A percentile compares a stretch with the other conserved stretches of the same genome.
phyloP scores from a whole-genome alignment of 1,139 yeast genomes.

The Scheffersomyces quercinus region DNA sequence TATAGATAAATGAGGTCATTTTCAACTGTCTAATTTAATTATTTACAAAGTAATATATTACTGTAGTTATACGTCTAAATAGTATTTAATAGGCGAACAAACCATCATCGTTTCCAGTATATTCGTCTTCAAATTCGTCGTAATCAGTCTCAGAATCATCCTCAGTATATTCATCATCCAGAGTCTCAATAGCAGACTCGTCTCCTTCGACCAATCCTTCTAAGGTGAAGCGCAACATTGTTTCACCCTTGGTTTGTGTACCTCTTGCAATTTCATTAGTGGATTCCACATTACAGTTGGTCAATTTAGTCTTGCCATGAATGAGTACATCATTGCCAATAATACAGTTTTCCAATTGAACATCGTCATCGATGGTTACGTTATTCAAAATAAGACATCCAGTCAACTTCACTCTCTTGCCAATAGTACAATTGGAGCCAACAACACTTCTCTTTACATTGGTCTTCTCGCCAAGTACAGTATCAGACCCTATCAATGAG shows the following conservation, averaged over 20 bases:
- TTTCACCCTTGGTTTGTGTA: constrained; percentile 79
- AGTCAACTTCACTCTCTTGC: constrained; percentile 82
- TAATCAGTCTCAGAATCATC: constrained; percentile 33
- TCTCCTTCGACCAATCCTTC: constrained; percentile 47
- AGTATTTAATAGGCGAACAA: constrained; percentile 35
- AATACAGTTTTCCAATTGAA: constrained; percentile 84
- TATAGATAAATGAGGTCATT: neutral
- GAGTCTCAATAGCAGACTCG: constrained; percentile 21
- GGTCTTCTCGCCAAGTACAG: constrained; percentile 71
- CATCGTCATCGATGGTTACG: constrained; percentile 77
- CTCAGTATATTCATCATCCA: constrained; percentile 21
- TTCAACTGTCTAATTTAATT: neutral
- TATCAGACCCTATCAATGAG: constrained; percentile 65
- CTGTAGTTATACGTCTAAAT: neutral
- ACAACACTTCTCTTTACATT: constrained; percentile 81
- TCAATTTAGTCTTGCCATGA: constrained; percentile 59
- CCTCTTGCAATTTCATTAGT: constrained; percentile 63
- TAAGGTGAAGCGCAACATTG: constrained; percentile 64
- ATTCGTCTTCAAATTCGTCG: constrained; percentile 38
- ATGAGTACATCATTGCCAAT: constrained; percentile 70
- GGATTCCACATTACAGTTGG: constrained; percentile 85
- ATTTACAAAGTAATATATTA: neutral
- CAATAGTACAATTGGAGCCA: constrained; percentile 75
- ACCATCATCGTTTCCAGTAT: constrained; percentile 52
- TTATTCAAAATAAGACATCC: constrained; percentile 80